These are phyloP conservation scores for Chlorella sp. DNA, from an alignment of 139 green algal genomes.

Conservation along the genomic window DNA sequence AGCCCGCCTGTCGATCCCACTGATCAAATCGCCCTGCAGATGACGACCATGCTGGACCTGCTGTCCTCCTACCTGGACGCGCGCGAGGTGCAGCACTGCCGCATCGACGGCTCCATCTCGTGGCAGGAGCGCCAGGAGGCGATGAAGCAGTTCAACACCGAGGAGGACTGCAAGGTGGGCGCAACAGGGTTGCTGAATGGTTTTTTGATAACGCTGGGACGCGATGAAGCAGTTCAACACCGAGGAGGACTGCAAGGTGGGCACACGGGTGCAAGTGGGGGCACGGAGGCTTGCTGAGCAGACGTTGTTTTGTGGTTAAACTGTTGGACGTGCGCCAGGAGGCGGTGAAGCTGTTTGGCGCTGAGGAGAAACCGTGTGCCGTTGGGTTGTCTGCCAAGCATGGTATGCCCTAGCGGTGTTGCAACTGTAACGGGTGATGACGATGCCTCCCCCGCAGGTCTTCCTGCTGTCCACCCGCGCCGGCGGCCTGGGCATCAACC, in stretches of 20 bases:
- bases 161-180: slow-evolving; percentile 62
- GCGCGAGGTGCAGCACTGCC: slow-evolving; percentile 69
- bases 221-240: slow-evolving; percentile 83
- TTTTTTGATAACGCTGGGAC: slow-evolving; percentile 76
- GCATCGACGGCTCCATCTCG: slow-evolving; percentile 90
- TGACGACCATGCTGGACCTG: slow-evolving; percentile 99
- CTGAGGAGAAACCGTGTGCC: slow-evolving; percentile 67
- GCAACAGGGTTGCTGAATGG: no score
- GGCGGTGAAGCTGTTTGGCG: slow-evolving; percentile 82
- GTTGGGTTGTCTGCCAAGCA: no score
- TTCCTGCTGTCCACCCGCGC: slow-evolving; percentile 98
- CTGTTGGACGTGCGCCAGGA: no score
- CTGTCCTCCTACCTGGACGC: slow-evolving; percentile 92
- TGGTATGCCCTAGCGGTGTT: no score
- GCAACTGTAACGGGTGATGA: no score
- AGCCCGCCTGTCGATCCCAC: not conserved
- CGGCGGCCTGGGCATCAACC: slow-evolving; percentile 96
- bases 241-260: slow-evolving; percentile 62
- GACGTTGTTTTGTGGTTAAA: no score
- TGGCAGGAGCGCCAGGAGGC: slow-evolving; percentile 76
- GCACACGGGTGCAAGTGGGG: no score
- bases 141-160: slow-evolving; percentile 85
- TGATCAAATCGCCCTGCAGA: slow-evolving; percentile 59
- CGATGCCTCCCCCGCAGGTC: no score
- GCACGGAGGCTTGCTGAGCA: no score